Evolutionary conservation across 2,329 filamentous ascomycete genomes (phyloP), one percentile per base, ranked within the genome.

Genomic region (Onygenales sp.): DNA sequence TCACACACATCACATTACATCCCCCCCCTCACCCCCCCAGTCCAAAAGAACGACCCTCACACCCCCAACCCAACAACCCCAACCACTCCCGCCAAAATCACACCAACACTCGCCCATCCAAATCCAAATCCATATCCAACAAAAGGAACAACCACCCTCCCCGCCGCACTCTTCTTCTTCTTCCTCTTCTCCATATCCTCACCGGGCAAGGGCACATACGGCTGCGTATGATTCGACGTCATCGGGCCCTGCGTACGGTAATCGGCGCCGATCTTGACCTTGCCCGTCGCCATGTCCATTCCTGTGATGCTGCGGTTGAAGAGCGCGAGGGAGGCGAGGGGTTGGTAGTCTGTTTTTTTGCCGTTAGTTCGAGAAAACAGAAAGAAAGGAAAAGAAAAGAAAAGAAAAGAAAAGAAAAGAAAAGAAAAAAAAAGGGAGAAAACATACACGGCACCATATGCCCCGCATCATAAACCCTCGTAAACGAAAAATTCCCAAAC

Each of bases 261-360:
- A 8, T 63, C 59, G 3, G 57, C 54, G 42, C 60, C 62, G 49
- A 72, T 58, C 54, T 65, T 62, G 32, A 58, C 57, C 7, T 61
- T 61, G 34, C 84, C 82, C 0, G 77, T 78, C 1, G 80, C 73
- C 33, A 84, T 67, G 45, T 81, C 77, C 56, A 73, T 76, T 7
- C 78, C 78, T 50, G 71, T 70, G 58, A 86, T 70, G 45, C 82
- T 80, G 33, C 84, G 77, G 32, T 79, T 76, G 61, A 86, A 85
- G 40, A 84, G 69, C 57, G 78, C 76, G 54, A 83, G 75, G 2
- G 79, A 71, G 3, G 81, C 81, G 62, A 79, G 72, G 10, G 82
- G 82, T 67, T 85, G 82, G 62, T 81, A 82, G 51, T 54, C 55
- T 53, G 21, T 36, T 37, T 46, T 11, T 3, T 14, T 27, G 31